A percentile compares a stretch with the other conserved stretches of the same genome.
Evolutionary conservation across 441 rosid genomes (phyloP).

Genomic region (Populus hybrid): DNA sequence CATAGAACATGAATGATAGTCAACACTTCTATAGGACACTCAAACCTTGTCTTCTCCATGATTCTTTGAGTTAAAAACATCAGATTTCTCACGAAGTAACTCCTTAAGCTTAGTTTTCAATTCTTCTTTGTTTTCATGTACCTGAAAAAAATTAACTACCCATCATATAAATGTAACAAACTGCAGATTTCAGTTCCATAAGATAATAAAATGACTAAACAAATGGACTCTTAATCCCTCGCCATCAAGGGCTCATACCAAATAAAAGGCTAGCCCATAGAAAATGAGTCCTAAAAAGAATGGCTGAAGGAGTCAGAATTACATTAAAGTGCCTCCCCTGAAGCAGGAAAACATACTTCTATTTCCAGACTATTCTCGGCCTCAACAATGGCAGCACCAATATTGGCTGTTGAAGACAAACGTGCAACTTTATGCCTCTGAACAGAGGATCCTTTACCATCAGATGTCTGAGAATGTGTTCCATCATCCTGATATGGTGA

Average conservation of each 20-base stretch:
- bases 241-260: slow-evolving; percentile 51
- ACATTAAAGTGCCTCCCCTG: slow-evolving; percentile 47
- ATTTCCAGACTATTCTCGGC: slow-evolving; percentile 64
- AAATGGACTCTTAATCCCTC: slow-evolving; percentile 38
- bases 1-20: neutral
- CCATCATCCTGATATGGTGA: slow-evolving; percentile 60
- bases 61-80: slow-evolving; percentile 59
- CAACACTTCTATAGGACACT: neutral
- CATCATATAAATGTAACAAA: neutral
- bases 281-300: slow-evolving; percentile 38
- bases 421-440: slow-evolving; percentile 43
- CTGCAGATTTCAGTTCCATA: slow-evolving; percentile 5
- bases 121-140: slow-evolving; percentile 67
- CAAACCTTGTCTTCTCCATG: slow-evolving; percentile 78
- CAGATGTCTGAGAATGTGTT: slow-evolving; percentile 6
- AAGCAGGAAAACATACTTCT: slow-evolving; percentile 78
- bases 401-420: slow-evolving; percentile 48
- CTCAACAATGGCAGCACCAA: slow-evolving; percentile 82
- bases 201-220: slow-evolving; percentile 13
- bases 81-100: slow-evolving; percentile 63
- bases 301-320: slow-evolving; percentile 47
- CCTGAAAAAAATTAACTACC: slow-evolving; percentile 34
- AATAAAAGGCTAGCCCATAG: slow-evolving; percentile 40
- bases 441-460: slow-evolving; percentile 25
- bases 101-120: slow-evolving; percentile 77